Conservation (phyloP, 2,329 filamentous ascomycete genomes). For the Microcyclospora tardicrescens region DNA sequence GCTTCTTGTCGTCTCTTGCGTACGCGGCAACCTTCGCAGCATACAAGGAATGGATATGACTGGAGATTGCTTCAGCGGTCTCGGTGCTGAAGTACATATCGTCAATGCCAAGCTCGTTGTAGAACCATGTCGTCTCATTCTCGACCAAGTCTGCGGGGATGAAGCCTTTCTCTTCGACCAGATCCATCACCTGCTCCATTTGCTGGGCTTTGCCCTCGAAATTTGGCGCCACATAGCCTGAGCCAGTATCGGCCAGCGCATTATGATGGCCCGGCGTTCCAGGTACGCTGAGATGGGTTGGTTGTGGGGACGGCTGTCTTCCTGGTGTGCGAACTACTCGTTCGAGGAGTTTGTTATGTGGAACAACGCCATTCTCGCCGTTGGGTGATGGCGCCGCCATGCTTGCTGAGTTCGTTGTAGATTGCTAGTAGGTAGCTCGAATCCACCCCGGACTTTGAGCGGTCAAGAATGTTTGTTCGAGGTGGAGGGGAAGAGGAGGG, state of each 20-base stretch:
- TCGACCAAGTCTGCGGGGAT: constrained; percentile 75
- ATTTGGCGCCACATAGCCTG: constrained; percentile 87
- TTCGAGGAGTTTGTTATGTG: constrained; percentile 46
- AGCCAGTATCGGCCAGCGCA: constrained; percentile 73
- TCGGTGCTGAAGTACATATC: constrained; percentile 97
- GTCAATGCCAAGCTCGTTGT: constrained; percentile 92
- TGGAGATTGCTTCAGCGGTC: constrained; percentile 72
- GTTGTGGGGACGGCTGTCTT: constrained; percentile 72
- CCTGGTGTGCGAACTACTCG: constrained; percentile 38
- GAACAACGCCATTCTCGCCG: constrained; percentile 5
- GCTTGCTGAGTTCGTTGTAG: neutral
- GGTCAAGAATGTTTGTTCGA: neutral
- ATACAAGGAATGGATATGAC: constrained; percentile 90
- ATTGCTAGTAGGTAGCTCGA: neutral
- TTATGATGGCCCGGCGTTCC: constrained; percentile 40
- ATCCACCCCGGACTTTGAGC: neutral
- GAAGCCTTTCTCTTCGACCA: constrained; percentile 68
- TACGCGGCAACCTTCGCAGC: constrained; percentile 92
- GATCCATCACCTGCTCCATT: constrained; percentile 78
- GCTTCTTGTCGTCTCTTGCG: constrained; percentile 79
- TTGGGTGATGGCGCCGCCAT: constrained; percentile 5
- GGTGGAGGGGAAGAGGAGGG: neutral
- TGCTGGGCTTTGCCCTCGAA: constrained; percentile 89
- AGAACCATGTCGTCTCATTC: constrained; percentile 88
- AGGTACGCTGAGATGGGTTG: constrained; percentile 69